Evolutionary conservation across 148 eudicot genomes (phyloP).

Genomic region (Diospyros lotus): DNA sequence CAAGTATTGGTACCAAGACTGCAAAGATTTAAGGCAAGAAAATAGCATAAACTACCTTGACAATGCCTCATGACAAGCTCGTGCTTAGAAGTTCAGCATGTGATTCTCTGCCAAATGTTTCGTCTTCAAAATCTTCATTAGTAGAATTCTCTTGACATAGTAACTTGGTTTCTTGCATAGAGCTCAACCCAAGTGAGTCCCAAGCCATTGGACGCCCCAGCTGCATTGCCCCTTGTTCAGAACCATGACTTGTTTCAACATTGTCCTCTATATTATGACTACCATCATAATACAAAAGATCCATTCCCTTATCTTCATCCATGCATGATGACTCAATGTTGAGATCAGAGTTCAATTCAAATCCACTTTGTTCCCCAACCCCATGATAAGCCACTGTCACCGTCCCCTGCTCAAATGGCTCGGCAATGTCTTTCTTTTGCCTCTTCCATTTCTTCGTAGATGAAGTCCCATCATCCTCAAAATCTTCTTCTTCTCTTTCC

Average conservation of each 20-base stretch:
- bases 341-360: constrained; percentile 59
- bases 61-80: constrained; percentile 23
- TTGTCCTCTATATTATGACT: constrained; percentile 32
- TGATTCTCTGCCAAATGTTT: constrained; percentile 35
- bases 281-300: constrained; percentile 32
- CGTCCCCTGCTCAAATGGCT: constrained; percentile 55
- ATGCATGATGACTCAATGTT: constrained; percentile 43
- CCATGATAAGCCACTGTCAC: constrained; percentile 58
- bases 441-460: constrained; percentile 94
- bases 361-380: constrained; percentile 41
- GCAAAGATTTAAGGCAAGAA: background rate
- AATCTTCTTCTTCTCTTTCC: constrained; percentile 91
- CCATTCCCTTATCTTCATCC: constrained; percentile 35
- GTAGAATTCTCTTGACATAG: constrained; percentile 49
- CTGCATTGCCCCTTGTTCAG: constrained; percentile 27
- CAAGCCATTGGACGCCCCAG: constrained; percentile 26
- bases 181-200: constrained; percentile 26
- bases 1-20: background rate
- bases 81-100: constrained; percentile 26
- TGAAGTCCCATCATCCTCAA: constrained; percentile 95
- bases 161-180: constrained; percentile 32
- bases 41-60: constrained; percentile 21
- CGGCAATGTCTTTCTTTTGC: constrained; percentile 79
- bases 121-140: constrained; percentile 46
- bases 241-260: constrained; percentile 30